Evolutionary conservation across 108 stramenopile species (phyloP).

Genomic region (Hondaea fermentalgiana): DNA sequence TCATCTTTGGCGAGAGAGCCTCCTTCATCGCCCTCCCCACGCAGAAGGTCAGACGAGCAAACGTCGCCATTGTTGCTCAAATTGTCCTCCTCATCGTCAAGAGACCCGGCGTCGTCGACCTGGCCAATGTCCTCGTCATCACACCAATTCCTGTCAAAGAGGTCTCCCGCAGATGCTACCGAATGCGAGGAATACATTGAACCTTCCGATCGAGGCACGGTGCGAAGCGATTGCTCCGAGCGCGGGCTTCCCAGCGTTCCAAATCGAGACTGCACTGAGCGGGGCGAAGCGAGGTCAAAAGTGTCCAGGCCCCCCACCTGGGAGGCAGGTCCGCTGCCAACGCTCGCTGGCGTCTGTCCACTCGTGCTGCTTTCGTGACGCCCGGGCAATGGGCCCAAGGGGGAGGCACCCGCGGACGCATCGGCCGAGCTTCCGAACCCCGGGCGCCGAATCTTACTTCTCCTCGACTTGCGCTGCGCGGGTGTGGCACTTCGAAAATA

Average conservation of each 20-base stretch:
- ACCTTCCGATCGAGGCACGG: not conserved
- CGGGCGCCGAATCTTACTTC: not conserved
- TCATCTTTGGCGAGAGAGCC: too few relatives aligned
- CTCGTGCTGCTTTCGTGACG: not conserved
- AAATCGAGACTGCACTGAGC: not conserved
- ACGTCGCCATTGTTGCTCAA: too few relatives aligned
- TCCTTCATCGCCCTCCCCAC: too few relatives aligned
- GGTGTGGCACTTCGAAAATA: not conserved
- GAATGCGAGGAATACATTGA: not conserved
- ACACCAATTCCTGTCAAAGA: not conserved
- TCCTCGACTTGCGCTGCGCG: not conserved
- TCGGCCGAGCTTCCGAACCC: not conserved
- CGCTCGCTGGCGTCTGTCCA: not conserved
- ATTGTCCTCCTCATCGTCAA: not conserved
- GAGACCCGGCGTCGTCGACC: not conserved
- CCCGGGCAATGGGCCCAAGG: not conserved
- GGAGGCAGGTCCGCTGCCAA: not conserved
- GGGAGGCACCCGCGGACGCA: not conserved
- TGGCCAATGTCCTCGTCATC: not conserved
- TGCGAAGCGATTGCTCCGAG: not conserved
- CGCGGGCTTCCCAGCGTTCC: not conserved
- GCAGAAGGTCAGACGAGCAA: too few relatives aligned
- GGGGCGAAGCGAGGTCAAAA: not conserved
- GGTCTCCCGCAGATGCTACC: not conserved
- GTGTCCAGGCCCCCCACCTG: not conserved